These are phyloP conservation scores for Tricholoma flavovirens DNA, from an alignment of 768 basidiomycete genomes.

Conservation along the genomic window DNA sequence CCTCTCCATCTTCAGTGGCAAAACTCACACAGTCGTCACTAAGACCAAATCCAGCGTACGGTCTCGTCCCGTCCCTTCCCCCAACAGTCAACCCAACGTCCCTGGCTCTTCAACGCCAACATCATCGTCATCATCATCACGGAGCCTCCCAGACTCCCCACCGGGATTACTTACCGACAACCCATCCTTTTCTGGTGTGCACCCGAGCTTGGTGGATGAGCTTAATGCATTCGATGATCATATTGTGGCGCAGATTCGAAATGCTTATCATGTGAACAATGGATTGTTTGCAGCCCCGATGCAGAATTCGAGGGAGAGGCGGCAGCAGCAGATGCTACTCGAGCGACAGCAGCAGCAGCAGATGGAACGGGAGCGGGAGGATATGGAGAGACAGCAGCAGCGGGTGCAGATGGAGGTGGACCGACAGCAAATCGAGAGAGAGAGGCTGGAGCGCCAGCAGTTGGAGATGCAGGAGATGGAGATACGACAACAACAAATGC, in stretches of 20 bases:
- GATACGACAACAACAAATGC: constrained; percentile 15
- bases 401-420: constrained; percentile 9
- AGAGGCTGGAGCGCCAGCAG: constrained; percentile 17
- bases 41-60: constrained; percentile 25
- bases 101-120: neutral
- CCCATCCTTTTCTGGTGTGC: constrained; percentile 42
- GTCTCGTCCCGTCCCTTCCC: neutral
- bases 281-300: constrained; percentile 29
- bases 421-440: constrained; percentile 17
- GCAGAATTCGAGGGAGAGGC: constrained; percentile 5
- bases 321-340: constrained; percentile 8
- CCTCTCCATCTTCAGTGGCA: constrained; percentile 71
- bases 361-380: constrained; percentile 22
- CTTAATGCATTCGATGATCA: constrained; percentile 51
- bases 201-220: constrained; percentile 52
- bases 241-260: constrained; percentile 44
- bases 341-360: constrained; percentile 25
- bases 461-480: constrained; percentile 13
- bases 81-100: neutral
- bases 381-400: constrained; percentile 18
- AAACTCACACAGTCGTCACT: constrained; percentile 57
- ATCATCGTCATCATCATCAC: constrained; percentile 18
- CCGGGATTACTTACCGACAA: constrained; percentile 27
- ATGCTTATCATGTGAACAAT: constrained; percentile 34
- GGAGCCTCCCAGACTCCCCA: constrained; percentile 21